Conservation (phyloP, 495 filamentous ascomycete species). For the Trypethelium eluteriae region DNA sequence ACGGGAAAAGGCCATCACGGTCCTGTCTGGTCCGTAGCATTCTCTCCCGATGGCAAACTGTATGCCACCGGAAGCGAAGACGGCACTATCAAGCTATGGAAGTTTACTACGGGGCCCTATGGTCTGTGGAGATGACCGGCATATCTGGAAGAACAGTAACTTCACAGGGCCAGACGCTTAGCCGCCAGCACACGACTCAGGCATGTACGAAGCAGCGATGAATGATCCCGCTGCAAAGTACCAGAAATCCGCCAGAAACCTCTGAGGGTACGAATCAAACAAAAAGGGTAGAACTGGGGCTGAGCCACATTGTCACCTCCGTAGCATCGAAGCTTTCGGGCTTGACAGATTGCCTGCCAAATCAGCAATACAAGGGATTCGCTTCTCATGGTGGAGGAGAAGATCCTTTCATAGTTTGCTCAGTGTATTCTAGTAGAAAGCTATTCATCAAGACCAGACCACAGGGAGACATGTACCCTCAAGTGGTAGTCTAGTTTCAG, state of each 20-base stretch:
- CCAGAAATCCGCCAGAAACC: background rate
- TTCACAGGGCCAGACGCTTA: background rate
- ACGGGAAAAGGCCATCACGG: constrained; percentile 96
- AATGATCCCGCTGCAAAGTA: background rate
- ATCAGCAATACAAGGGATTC: background rate
- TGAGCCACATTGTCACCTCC: background rate
- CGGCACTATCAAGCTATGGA: constrained; percentile 93
- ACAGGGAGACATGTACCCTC: background rate
- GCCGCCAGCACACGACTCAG: background rate
- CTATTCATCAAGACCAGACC: background rate
- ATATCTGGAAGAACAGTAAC: background rate
- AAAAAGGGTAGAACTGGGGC: background rate
- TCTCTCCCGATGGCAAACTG: constrained; percentile 88
- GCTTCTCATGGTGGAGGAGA: background rate
- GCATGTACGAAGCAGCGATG: background rate
- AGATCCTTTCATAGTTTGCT: background rate
- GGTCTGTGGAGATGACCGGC: constrained; percentile 54
- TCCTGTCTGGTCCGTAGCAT: constrained; percentile 88
- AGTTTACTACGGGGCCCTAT: constrained; percentile 59
- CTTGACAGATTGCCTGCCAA: background rate
- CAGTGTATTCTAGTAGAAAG: background rate
- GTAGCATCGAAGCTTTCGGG: background rate
- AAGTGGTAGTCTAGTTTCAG: background rate
- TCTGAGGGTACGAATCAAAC: background rate
- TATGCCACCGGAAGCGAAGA: constrained; percentile 97